phyloP scores from a whole-genome alignment of 2,329 filamentous ascomycete species.

The Epichloe glyceriae region DNA sequence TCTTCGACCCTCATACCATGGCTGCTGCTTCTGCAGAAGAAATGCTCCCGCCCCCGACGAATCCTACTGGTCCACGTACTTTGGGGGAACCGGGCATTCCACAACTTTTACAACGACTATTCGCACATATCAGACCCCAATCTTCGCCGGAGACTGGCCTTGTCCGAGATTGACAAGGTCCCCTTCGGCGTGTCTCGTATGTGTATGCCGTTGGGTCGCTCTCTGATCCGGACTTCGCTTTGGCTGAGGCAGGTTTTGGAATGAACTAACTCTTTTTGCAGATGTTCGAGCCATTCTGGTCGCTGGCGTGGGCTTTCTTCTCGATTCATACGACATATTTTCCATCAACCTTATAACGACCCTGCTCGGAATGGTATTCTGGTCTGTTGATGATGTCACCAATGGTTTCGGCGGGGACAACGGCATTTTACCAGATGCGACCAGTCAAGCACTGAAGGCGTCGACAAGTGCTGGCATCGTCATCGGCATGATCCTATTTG shows the following conservation, averaged over 20 bases:
- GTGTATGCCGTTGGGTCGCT: constrained; percentile 9
- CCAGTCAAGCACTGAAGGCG: constrained; percentile 68
- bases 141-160: constrained; percentile 58
- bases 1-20: constrained; percentile 13
- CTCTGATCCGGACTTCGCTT: neutral
- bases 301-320: constrained; percentile 72
- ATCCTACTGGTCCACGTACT: constrained; percentile 27
- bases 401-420: constrained; percentile 39
- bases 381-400: constrained; percentile 32
- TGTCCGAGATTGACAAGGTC: constrained; percentile 69
- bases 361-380: constrained; percentile 67
- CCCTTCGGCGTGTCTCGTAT: constrained; percentile 59
- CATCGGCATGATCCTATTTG: constrained; percentile 65
- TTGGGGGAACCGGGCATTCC: constrained; percentile 57
- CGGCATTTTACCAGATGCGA: constrained; percentile 46
- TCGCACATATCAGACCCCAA: constrained; percentile 59
- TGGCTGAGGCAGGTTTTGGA: neutral
- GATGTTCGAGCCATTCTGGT: constrained; percentile 61
- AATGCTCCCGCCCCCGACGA: constrained; percentile 29
- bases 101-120: constrained; percentile 62
- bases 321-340: constrained; percentile 73
- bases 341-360: constrained; percentile 62
- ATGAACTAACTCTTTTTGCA: constrained; percentile 10
- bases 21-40: constrained; percentile 20
- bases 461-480: constrained; percentile 69